Evolutionary conservation across 164 flowering plant species (phyloP).

Genomic region (Litsea cubeba): DNA sequence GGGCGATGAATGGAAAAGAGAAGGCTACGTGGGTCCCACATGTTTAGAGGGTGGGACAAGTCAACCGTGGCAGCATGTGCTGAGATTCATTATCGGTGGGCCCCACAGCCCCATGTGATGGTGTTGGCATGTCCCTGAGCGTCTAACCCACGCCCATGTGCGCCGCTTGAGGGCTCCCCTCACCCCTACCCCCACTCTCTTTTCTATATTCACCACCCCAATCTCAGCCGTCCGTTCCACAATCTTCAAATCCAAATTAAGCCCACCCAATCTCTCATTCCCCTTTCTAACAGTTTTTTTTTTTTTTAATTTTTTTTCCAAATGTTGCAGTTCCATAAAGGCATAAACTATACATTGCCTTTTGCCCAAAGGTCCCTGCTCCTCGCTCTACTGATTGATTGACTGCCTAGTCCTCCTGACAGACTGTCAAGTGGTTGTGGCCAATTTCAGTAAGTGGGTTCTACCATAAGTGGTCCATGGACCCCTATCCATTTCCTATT

Average conservation of each 20-base stretch:
- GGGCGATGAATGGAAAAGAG: background rate
- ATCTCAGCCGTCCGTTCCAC: background rate
- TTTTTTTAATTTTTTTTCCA: background rate
- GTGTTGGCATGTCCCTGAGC: conserved; percentile 46
- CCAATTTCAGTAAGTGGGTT: too few species aligned
- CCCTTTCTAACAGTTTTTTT: background rate
- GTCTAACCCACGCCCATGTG: conserved; percentile 61
- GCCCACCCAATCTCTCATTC: background rate
- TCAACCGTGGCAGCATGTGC: conserved; percentile 39
- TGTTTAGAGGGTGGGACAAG: conserved; percentile 11
- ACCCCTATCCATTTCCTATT: too few species aligned
- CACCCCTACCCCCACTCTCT: background rate
- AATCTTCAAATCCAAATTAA: background rate
- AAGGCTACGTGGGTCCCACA: conserved; percentile 7
- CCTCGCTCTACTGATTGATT: too few species aligned
- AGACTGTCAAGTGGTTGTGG: too few species aligned
- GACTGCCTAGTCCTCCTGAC: too few species aligned
- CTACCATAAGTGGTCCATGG: too few species aligned
- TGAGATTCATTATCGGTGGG: conserved; percentile 34
- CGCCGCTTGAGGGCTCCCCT: conserved; percentile 37
- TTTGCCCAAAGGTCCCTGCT: background rate
- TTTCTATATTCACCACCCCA: background rate
- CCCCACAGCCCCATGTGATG: conserved; percentile 43
- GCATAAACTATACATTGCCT: background rate
- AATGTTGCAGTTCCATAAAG: background rate